Conservation (phyloP, 2,329 filamentous ascomycete species). For the Cladosporium velox region DNA sequence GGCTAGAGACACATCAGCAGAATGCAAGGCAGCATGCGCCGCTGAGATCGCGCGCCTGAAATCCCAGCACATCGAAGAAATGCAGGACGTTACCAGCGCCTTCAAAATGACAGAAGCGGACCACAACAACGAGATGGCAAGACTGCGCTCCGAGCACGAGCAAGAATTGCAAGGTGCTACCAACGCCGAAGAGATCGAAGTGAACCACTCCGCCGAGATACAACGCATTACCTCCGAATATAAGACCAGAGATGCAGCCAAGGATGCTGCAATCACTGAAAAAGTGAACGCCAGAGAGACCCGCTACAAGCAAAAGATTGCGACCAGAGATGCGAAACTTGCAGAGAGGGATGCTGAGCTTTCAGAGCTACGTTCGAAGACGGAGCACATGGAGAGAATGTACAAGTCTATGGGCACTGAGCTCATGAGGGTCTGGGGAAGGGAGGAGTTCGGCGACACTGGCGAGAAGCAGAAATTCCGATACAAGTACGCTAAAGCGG, state of each 20-base stretch:
- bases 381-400: conserved; percentile 34
- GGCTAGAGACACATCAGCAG: conserved; percentile 14
- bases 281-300: conserved; percentile 11
- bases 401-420: conserved; percentile 45
- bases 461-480: conserved; percentile 37
- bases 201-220: conserved; percentile 7
- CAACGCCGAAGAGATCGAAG: conserved; percentile 15
- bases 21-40: conserved; percentile 26
- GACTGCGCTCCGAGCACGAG: conserved; percentile 6
- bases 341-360: conserved; percentile 29
- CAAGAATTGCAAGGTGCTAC: conserved; percentile 1
- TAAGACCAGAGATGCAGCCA: conserved; percentile 13
- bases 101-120: conserved; percentile 23
- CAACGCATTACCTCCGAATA: conserved; percentile 15
- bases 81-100: conserved; percentile 19
- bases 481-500: conserved; percentile 34
- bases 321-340: conserved; percentile 21
- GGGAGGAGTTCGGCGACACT: conserved; percentile 43
- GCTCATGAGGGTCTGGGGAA: conserved; percentile 81
- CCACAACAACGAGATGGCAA: not conserved
- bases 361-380: conserved; percentile 25
- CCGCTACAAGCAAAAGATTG: conserved; percentile 14
- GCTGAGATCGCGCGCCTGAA: conserved; percentile 27
- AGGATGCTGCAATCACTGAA: conserved; percentile 11
- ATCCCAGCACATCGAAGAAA: conserved; percentile 22